Percentiles rank a stretch among this genome's conserved stretches.
Conservation (phyloP, 257 asterid genomes). For the Misopates orontium region DNA sequence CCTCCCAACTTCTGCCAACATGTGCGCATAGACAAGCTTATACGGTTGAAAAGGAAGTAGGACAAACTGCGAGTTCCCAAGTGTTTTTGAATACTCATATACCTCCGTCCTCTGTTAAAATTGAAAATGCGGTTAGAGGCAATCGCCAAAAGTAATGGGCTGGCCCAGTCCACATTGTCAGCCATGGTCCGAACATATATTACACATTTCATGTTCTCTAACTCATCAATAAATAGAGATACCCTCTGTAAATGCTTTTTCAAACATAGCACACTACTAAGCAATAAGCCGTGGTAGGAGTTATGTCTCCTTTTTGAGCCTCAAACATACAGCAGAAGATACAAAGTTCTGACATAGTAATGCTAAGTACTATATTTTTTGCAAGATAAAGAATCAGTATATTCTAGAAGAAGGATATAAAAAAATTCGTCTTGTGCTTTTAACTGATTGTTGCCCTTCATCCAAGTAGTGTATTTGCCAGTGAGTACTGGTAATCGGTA, state of each 20-base stretch:
- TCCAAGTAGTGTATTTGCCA: neutral
- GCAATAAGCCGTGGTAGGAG: neutral
- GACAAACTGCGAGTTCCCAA: constrained; percentile 91
- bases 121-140: neutral
- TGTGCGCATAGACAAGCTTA: constrained; percentile 83
- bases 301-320: neutral
- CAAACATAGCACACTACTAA: neutral
- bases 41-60: constrained; percentile 95
- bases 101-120: constrained; percentile 88
- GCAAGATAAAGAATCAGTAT: neutral
- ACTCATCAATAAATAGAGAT: neutral
- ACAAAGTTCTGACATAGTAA: neutral
- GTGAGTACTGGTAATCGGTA: constrained; percentile 21
- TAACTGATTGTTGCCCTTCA: neutral
- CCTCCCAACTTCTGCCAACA: constrained; percentile 98
- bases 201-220: neutral
- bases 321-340: constrained; percentile 5
- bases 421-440: neutral
- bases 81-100: constrained; percentile 84
- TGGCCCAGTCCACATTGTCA: neutral
- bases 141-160: constrained; percentile 13
- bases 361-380: neutral
- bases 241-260: neutral
- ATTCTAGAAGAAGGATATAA: neutral
- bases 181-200: neutral